Evolutionary conservation across 805 yeast species (phyloP).

Genomic region (Sugiyamaella boreocaroliniensis): DNA sequence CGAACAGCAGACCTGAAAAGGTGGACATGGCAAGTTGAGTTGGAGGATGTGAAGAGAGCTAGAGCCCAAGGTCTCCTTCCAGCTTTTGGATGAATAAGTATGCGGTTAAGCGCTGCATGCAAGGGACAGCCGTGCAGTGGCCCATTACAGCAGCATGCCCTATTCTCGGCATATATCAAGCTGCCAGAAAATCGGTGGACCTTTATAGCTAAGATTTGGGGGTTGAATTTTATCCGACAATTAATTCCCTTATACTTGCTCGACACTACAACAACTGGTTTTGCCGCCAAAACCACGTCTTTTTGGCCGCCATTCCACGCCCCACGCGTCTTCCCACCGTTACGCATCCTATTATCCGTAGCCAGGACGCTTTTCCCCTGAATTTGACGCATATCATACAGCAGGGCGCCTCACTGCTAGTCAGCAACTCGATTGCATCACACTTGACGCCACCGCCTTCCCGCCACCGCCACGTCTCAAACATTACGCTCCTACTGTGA

Average conservation of each 20-base stretch:
- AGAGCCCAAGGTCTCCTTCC: background rate
- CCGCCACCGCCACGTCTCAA: too few relatives aligned
- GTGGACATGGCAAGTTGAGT: conserved; percentile 4
- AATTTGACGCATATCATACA: too few relatives aligned
- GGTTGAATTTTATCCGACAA: background rate
- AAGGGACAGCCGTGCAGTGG: background rate
- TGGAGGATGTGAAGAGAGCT: background rate
- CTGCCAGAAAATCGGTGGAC: background rate
- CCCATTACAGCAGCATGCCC: background rate
- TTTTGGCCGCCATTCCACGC: background rate
- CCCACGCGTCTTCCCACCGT: background rate
- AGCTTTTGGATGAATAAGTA: background rate
- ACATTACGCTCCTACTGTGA: too few relatives aligned
- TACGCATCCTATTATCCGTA: background rate
- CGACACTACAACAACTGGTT: background rate
- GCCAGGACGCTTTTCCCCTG: too few relatives aligned
- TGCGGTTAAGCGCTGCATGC: background rate
- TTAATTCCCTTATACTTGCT: background rate
- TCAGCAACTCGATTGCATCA: too few relatives aligned
- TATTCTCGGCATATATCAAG: background rate
- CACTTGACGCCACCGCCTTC: too few relatives aligned
- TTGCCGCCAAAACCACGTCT: background rate
- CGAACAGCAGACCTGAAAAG: conserved; percentile 8
- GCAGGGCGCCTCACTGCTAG: too few relatives aligned
- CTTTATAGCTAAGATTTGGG: background rate